Conservation (phyloP, 2,329 filamentous ascomycete genomes). For the Boeremia exigua region DNA sequence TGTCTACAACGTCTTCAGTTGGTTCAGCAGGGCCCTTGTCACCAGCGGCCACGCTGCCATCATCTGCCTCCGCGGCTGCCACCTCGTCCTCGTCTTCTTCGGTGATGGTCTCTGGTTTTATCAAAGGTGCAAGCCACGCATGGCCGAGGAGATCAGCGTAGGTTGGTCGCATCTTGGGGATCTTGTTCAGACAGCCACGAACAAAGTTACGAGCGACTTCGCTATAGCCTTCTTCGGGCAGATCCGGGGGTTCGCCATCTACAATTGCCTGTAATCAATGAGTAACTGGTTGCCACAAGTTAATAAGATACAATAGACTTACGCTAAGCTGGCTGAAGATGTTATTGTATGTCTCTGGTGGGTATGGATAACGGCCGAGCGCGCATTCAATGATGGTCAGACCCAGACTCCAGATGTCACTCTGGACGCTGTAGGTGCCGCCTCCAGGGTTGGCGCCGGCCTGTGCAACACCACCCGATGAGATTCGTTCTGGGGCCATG, state of each 20-base stretch:
- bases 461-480: constrained; percentile 79
- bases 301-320: constrained; percentile 51
- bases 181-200: constrained; percentile 87
- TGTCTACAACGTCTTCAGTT: constrained; percentile 64
- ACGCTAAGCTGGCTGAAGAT: constrained; percentile 98
- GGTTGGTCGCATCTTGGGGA: constrained; percentile 88
- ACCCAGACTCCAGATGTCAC: constrained; percentile 96
- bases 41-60: constrained; percentile 49
- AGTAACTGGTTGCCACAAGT: not conserved
- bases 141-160: constrained; percentile 90
- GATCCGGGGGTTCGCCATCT: constrained; percentile 89
- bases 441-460: constrained; percentile 70
- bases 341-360: constrained; percentile 95
- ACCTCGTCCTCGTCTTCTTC: constrained; percentile 71
- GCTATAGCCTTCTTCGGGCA: constrained; percentile 81
- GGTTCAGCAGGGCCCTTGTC: constrained; percentile 35
- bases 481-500: constrained; percentile 97
- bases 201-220: constrained; percentile 86
- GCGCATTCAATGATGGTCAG: constrained; percentile 96
- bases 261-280: constrained; percentile 78
- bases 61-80: constrained; percentile 50
- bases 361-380: constrained; percentile 92
- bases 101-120: constrained; percentile 75
- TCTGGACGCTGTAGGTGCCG: constrained; percentile 96
- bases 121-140: constrained; percentile 80